Percentiles rank a stretch among this genome's conserved stretches.
Evolutionary conservation across 1,284 basidiomycete genomes (phyloP).

Genomic region (Sporisorium scitamineum): DNA sequence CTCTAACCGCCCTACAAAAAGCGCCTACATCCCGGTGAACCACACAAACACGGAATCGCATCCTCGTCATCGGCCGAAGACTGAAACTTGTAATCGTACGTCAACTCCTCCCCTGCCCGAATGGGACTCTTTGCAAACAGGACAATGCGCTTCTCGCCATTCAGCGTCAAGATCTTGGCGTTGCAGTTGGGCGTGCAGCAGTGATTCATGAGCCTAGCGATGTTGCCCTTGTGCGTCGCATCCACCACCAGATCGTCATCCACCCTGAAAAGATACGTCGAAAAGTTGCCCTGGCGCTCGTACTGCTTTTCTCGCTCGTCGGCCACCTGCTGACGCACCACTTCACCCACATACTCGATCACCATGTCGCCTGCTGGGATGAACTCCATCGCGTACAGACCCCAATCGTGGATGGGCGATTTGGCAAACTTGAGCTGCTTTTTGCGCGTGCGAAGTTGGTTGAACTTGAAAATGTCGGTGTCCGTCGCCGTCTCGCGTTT

Average conservation of each 20-base stretch:
- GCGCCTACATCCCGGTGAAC: constrained; percentile 68
- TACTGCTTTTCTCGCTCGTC: constrained; percentile 97
- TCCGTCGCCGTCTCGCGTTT: constrained; percentile 75
- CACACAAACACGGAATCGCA: constrained; percentile 71
- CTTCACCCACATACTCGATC: constrained; percentile 98
- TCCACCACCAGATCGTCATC: constrained; percentile 78
- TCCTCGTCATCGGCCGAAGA: constrained; percentile 64
- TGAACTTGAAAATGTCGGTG: constrained; percentile 85
- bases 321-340: constrained; percentile 93
- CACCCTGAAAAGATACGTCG: constrained; percentile 70
- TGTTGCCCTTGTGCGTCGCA: constrained; percentile 97
- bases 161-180: constrained; percentile 98
- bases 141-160: constrained; percentile 97
- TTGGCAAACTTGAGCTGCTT: constrained; percentile 96
- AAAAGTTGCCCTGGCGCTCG: constrained; percentile 72
- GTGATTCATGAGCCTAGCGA: constrained; percentile 76
- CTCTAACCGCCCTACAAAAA: constrained; percentile 45
- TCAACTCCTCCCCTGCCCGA: constrained; percentile 75
- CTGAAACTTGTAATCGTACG: constrained; percentile 70
- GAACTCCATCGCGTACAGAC: constrained; percentile 75
- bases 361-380: constrained; percentile 98
- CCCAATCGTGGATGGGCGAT: constrained; percentile 98
- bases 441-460: constrained; percentile 96
- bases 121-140: constrained; percentile 95
- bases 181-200: constrained; percentile 98